phyloP scores from a whole-genome alignment of 2,329 filamentous ascomycete species.

The Calonectria ilicicola region DNA sequence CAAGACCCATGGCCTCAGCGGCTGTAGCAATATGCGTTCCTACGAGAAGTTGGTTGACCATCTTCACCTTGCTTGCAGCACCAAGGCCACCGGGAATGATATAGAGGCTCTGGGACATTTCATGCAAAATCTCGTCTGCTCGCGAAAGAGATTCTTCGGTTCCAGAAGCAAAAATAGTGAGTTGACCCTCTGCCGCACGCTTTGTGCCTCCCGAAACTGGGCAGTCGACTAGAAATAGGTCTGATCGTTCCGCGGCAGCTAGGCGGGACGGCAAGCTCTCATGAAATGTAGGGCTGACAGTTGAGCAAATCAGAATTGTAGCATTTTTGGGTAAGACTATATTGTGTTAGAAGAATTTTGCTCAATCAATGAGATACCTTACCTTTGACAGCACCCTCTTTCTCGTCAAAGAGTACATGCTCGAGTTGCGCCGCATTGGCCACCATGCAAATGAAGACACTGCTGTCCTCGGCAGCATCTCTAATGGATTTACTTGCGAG shows the following conservation, averaged over 20 bases:
- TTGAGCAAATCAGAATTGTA: conserved; percentile 15
- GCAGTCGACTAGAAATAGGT: conserved; percentile 50
- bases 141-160: conserved; percentile 66
- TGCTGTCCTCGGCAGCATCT: not conserved
- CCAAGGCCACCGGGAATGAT: conserved; percentile 70
- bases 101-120: conserved; percentile 74
- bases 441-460: conserved; percentile 24
- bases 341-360: not conserved
- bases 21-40: conserved; percentile 72
- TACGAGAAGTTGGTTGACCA: conserved; percentile 74
- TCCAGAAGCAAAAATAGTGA: conserved; percentile 80
- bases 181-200: conserved; percentile 68
- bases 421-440: conserved; percentile 21
- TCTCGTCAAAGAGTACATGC: conserved; percentile 4
- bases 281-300: conserved; percentile 9
- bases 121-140: conserved; percentile 69
- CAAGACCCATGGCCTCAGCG: conserved; percentile 72
- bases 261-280: not conserved
- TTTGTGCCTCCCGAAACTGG: conserved; percentile 44
- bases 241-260: not conserved
- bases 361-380: not conserved
- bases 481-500: not conserved
- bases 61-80: conserved; percentile 75
- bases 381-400: not conserved
- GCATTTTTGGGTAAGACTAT: not conserved